Evolutionary conservation across 306 rosid species (phyloP), one percentile per base, ranked within the genome.

Genomic region (Dalbergia cultrata): DNA sequence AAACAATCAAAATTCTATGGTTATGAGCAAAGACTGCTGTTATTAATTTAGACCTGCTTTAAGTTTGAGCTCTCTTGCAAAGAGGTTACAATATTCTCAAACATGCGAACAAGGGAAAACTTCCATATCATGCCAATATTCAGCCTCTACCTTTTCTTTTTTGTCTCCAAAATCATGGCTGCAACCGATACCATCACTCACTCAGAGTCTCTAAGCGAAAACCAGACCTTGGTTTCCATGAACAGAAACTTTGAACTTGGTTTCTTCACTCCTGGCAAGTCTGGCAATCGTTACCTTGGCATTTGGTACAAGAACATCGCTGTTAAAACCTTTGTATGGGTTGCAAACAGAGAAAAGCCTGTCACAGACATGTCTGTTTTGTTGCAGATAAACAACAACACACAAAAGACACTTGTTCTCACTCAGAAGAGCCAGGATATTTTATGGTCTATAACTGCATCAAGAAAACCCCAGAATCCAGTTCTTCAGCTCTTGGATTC

Each of bases 181-280:
- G 59, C 53, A 60, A 47, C 52, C 10, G 81, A 33, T 57, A 47
- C 56, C 41, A 34, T 62, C 49, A 17, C 83, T 63, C 57, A 63
- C 14, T 57, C 33, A 31, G 81, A 87, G 31, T 47, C 81, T 39
- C 35, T 85, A 5, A 53, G 5, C 11, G 76, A 82, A 16, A 79
- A 70, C 70, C 43, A 19, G 21, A 78, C 84, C 52, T 65, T 87
- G 50, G 57, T 70, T 8, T 83, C 87, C 67, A 73, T 35, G 54
- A 17, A 69, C n/a, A 85, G 87, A 74, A 53, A 53, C 80, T 86
- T 84, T 43, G 82, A 67, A 33, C 64, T 85, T 65, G 91, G 89
- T 58, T 81, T 70, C 62, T 70, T 88, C 85, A 68, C 67, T 62
- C 85, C 83, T 4, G 74, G 69, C 6, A 73, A 59, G 16, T 66